These are phyloP conservation scores for Theobroma cacao DNA, from an alignment of 345 rosid genomes.

Conservation along the genomic window DNA sequence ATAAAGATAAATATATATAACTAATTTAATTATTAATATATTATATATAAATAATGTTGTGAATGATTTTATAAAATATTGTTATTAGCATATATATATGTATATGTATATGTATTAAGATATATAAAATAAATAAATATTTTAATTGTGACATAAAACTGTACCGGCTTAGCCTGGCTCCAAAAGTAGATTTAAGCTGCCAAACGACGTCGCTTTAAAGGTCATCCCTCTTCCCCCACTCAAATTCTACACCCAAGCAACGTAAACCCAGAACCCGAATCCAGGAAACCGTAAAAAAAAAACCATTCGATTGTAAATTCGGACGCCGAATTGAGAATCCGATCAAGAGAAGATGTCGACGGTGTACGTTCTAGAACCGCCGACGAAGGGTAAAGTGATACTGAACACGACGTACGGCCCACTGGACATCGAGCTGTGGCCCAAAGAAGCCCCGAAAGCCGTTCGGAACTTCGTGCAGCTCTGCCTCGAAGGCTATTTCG, in stretches of 20 bases:
- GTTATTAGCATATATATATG: too few species aligned
- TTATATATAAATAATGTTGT: too few species aligned
- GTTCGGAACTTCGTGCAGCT: conserved; percentile 91
- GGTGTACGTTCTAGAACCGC: conserved; percentile 84
- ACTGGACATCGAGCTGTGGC: conserved; percentile 91
- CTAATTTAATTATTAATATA: too few species aligned
- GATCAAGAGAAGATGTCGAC: conserved; percentile 59
- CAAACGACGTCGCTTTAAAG: not conserved
- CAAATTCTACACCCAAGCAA: not conserved
- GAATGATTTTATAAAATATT: too few species aligned
- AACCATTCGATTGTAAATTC: not conserved
- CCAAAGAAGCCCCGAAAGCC: conserved; percentile 91
- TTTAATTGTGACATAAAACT: too few species aligned
- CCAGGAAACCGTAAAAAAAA: not conserved
- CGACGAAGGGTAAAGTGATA: conserved; percentile 89
- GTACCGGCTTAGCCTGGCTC: too few species aligned
- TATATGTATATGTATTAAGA: too few species aligned
- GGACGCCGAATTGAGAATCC: not conserved
- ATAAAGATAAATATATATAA: too few species aligned
- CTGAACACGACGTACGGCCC: conserved; percentile 85
- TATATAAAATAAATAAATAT: too few species aligned
- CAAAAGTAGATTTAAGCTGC: too few species aligned
- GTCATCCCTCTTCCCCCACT: not conserved
- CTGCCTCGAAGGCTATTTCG: conserved; percentile 90
- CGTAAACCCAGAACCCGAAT: not conserved